A percentile compares a stretch with the other conserved stretches of the same genome.
These are phyloP conservation scores for Jamesozyma hellenica DNA, from an alignment of 805 yeast species.

Conservation along the genomic window DNA sequence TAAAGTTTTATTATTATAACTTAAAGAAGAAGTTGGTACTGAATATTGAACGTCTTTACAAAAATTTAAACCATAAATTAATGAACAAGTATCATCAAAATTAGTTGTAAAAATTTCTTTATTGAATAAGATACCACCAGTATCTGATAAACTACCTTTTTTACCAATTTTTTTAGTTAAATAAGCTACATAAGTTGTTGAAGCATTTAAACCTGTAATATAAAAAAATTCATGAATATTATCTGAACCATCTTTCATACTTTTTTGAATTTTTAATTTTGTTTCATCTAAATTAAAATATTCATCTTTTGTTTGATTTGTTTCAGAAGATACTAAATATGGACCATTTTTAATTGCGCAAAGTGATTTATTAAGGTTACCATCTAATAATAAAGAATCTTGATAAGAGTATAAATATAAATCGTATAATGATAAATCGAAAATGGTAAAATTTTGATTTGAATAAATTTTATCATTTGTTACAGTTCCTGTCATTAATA, in stretches of 20 bases:
- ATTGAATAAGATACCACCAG: conserved; percentile 57
- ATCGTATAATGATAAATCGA: conserved; percentile 23
- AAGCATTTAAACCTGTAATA: conserved; percentile 47
- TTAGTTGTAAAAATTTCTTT: conserved; percentile 50
- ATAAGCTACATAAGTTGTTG: conserved; percentile 56
- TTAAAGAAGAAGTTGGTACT: conserved; percentile 49
- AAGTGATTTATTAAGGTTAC: conserved; percentile 44
- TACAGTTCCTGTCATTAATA: conserved; percentile 45
- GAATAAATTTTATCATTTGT: conserved; percentile 20
- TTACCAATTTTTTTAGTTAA: conserved; percentile 39
- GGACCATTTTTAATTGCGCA: conserved; percentile 61
- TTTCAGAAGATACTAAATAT: conserved; percentile 22
- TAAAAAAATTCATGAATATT: conserved; percentile 52
- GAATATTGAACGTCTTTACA: conserved; percentile 80
- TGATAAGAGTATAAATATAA: conserved; percentile 41
- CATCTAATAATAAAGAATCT: conserved; percentile 28
- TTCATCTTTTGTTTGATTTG: conserved; percentile 5
- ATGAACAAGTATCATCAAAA: conserved; percentile 49
- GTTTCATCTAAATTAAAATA: conserved; percentile 8
- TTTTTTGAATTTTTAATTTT: conserved; percentile 15
- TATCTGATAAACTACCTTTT: conserved; percentile 21
- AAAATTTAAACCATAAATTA: conserved; percentile 65
- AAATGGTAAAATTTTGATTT: conserved; percentile 13
- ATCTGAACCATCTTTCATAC: conserved; percentile 38
- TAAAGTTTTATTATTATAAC: conserved; percentile 26